Evolutionary conservation across 2,329 filamentous ascomycete species (phyloP), one percentile per base, ranked within the genome.

Genomic region (Trichoderma citrinoviride): DNA sequence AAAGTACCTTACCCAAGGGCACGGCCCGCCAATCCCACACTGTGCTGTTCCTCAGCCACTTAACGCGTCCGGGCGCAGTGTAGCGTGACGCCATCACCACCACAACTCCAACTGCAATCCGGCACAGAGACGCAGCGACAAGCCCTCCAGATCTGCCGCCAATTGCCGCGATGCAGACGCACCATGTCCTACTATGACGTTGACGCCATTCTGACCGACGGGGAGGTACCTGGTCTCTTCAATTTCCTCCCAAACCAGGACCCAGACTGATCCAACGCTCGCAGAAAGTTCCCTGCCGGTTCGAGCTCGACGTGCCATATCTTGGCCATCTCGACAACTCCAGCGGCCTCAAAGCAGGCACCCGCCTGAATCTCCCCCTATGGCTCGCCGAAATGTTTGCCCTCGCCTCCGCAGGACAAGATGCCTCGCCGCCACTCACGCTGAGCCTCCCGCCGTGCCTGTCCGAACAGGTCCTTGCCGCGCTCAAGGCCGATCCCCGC

Each of bases 381-480:
- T 99, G 95, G 95, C 87, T 99, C 14, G 93, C 90, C 70, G 92
- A 97, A 77, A 94, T 97, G 85, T 90, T 99, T 60, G 91, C 92
- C 33, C 85, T 96, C 50, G 88, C 86, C 68, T 83, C 82, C 29
- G 77, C 78, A 10, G 77, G 76, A 55, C 77, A 78, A 29, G 77
- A 81, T 64, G 73, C 78, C 65, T 80, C 78, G 56, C 85, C 90
- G 7, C 86, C 93, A 25, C 85, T 95, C 4, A 90, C 90, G 0
- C 86, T 98, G 66, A 93, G 95, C 74, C 85, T 96, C 7, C 94
- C 95, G 0, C 77, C 85, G 0, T 89, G 91, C 3, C 85, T 98
- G 1, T 88, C 90, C 5, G 85, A 87, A 67, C 87, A 91, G 52
- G 93, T 98, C 47, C 81, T 96, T 73, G 93, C 96, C 70, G 95